phyloP scores from a whole-genome alignment of 805 yeast genomes.

The Starmerella roubikii region DNA sequence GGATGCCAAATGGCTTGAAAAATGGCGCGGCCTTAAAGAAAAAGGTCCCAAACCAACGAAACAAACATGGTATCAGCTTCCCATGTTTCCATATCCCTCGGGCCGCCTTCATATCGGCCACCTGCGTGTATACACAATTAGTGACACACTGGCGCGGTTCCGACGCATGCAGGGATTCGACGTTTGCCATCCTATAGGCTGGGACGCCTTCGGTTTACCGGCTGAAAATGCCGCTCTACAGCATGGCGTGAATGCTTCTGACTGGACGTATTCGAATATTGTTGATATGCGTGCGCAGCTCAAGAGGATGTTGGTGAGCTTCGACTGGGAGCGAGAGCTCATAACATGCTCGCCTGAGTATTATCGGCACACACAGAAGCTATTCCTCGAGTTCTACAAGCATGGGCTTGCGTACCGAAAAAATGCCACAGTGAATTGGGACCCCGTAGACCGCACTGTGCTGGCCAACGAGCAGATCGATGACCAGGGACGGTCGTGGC shows the following conservation, averaged over 20 bases:
- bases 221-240: conserved; percentile 98
- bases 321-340: conserved; percentile 88
- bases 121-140: conserved; percentile 78
- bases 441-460: conserved; percentile 89
- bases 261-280: conserved; percentile 78
- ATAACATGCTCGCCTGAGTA: conserved; percentile 78
- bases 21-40: conserved; percentile 21
- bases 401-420: conserved; percentile 75
- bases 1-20: conserved; percentile 24
- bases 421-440: conserved; percentile 92
- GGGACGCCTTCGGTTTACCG: conserved; percentile 98
- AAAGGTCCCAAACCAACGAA: too few relatives aligned
- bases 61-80: conserved; percentile 47
- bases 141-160: conserved; percentile 71
- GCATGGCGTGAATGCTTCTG: conserved; percentile 58
- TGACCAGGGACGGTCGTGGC: conserved; percentile 80
- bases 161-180: conserved; percentile 60
- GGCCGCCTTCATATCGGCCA: conserved; percentile 92
- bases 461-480: conserved; percentile 96
- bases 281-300: conserved; percentile 74
- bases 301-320: conserved; percentile 62
- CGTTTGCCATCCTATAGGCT: conserved; percentile 94
- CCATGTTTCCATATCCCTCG: conserved; percentile 96
- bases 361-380: conserved; percentile 83
- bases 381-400: conserved; percentile 59